A percentile compares a stretch with the other conserved stretches of the same genome.
phyloP scores from a whole-genome alignment of 1,139 yeast species.

The Williopsis jadinii region DNA sequence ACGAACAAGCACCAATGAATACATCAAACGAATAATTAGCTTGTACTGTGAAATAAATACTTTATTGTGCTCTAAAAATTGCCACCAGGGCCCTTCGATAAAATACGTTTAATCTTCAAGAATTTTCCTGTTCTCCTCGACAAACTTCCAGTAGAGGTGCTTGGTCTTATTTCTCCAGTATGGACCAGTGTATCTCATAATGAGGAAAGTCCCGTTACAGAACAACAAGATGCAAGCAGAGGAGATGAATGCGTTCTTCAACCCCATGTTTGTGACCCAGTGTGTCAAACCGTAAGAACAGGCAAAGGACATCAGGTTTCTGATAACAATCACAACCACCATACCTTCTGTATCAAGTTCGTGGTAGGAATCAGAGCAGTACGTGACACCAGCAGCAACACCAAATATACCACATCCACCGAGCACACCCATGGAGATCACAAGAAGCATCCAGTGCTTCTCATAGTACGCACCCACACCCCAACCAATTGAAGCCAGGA shows the following conservation, averaged over 20 bases:
- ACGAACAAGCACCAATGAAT: too few species aligned
- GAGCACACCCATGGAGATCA: slow-evolving; percentile 48
- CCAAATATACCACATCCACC: slow-evolving; percentile 43
- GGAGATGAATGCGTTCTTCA: slow-evolving; percentile 37
- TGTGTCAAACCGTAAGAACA: slow-evolving; percentile 44
- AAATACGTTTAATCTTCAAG: slow-evolving; percentile 16
- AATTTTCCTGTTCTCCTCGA: slow-evolving; percentile 25
- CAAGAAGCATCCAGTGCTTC: slow-evolving; percentile 44
- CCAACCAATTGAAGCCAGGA: slow-evolving; percentile 33
- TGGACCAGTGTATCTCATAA: slow-evolving; percentile 32
- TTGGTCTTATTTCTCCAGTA: slow-evolving; percentile 31
- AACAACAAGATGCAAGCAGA: slow-evolving; percentile 37
- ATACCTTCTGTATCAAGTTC: slow-evolving; percentile 47
- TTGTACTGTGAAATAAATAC: too few species aligned
- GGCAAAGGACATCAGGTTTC: slow-evolving; percentile 40
- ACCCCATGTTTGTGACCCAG: slow-evolving; percentile 37
- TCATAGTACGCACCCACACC: slow-evolving; percentile 37
- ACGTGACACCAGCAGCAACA: slow-evolving; percentile 45
- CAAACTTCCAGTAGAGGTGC: slow-evolving; percentile 29
- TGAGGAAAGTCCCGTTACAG: slow-evolving; percentile 34
- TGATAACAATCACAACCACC: slow-evolving; percentile 34
- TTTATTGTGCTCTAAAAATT: too few species aligned
- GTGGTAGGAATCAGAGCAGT: slow-evolving; percentile 48
- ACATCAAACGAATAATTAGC: too few species aligned
- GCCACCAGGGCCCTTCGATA: too few species aligned